Percentiles rank a stretch among this genome's conserved stretches.
These are phyloP conservation scores for Alternaria rosae DNA, from an alignment of 2,329 filamentous ascomycete genomes.

Conservation along the genomic window DNA sequence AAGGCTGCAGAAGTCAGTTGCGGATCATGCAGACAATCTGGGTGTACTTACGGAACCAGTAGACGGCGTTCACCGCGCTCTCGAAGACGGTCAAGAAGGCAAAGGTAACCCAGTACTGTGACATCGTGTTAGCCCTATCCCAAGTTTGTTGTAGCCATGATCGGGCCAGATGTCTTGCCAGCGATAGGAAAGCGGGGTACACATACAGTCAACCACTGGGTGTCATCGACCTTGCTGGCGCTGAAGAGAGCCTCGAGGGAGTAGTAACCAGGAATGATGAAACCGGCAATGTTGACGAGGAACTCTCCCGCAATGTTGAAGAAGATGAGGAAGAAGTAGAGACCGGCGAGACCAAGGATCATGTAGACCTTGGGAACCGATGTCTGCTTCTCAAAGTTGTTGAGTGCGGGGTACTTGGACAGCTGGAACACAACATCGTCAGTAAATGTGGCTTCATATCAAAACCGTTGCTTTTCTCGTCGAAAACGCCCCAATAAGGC, in stretches of 20 bases:
- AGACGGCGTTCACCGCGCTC: slow-evolving; percentile 82
- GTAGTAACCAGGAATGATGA: slow-evolving; percentile 84
- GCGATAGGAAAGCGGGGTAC: slow-evolving; percentile 5
- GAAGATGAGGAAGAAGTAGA: slow-evolving; percentile 91
- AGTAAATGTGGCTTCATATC: slow-evolving; percentile 21
- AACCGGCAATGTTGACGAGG: slow-evolving; percentile 85
- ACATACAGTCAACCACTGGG: slow-evolving; percentile 73
- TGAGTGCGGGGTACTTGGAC: slow-evolving; percentile 82
- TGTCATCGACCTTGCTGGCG: slow-evolving; percentile 75
- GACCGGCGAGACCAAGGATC: slow-evolving; percentile 74
- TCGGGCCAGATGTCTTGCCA: slow-evolving; percentile 2
- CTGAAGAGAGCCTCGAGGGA: slow-evolving; percentile 81
- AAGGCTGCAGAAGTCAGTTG: slow-evolving; percentile 65
- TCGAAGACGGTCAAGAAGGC: slow-evolving; percentile 83
- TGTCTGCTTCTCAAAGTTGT: slow-evolving; percentile 86
- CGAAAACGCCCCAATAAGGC: not conserved
- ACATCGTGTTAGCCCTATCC: slow-evolving; percentile 22
- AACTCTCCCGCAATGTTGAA: slow-evolving; percentile 92
- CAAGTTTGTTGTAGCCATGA: not conserved
- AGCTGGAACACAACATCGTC: slow-evolving; percentile 62
- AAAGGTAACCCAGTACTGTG: slow-evolving; percentile 85
- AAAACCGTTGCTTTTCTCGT: not conserved
- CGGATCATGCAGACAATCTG: not conserved
- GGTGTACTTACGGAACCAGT: slow-evolving; percentile 75
- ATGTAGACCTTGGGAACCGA: slow-evolving; percentile 86